Evolutionary conservation across 1,139 yeast genomes (phyloP).

Genomic region (Suhomyces yuchorum): DNA sequence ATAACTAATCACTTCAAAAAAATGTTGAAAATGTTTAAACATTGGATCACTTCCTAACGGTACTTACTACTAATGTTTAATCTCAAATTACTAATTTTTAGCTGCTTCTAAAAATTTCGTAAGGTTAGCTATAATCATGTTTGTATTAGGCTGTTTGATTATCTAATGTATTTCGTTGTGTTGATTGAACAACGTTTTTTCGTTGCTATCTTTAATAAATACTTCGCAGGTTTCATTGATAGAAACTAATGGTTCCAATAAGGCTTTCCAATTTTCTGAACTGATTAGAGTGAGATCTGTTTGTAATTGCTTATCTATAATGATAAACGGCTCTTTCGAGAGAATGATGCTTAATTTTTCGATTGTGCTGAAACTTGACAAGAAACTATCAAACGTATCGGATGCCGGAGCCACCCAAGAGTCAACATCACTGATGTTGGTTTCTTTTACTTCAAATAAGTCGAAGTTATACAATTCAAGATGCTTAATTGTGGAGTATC

Average conservation of each 20-base stretch:
- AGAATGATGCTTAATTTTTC: conserved; percentile 29
- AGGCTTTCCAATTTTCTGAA: conserved; percentile 31
- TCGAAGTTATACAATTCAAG: conserved; percentile 38
- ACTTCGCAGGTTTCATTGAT: conserved; percentile 22
- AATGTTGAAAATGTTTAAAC: neutral
- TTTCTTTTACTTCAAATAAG: conserved; percentile 29
- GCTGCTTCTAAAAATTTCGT: neutral
- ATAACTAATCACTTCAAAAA: neutral
- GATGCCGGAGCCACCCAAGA: conserved; percentile 17
- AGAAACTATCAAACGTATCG: conserved; percentile 33
- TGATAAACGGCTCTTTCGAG: conserved; percentile 13
- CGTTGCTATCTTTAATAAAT: conserved; percentile 21
- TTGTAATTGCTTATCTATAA: neutral
- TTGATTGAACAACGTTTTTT: conserved; percentile 2
- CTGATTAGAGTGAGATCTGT: conserved; percentile 14
- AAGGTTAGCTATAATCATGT: neutral
- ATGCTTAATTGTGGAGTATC: conserved; percentile 30
- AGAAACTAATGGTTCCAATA: conserved; percentile 31
- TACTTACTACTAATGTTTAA: neutral
- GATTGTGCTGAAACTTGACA: conserved; percentile 30
- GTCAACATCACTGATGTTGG: conserved; percentile 17
- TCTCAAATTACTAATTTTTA: conserved; percentile 3
- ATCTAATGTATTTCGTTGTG: neutral
- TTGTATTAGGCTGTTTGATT: neutral
- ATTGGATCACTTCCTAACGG: neutral